Evolutionary conservation across 805 yeast genomes (phyloP), one percentile per base, ranked within the genome.

Genomic region (Myxozyma udenii): DNA sequence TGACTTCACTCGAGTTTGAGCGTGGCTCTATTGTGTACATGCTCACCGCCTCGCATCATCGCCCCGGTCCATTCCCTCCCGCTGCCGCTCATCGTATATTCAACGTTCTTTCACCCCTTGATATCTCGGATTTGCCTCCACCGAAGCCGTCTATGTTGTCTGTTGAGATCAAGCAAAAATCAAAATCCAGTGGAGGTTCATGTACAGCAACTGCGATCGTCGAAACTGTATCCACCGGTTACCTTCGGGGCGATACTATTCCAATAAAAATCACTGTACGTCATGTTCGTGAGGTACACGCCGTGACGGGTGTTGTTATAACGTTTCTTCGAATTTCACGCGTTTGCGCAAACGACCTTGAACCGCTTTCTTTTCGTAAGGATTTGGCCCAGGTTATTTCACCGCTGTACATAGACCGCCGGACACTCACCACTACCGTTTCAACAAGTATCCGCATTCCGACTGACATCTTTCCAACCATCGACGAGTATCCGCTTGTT

Each of bases 381-480:
- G 97, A 89, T 65, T 71, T 89, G 4, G 78, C 83, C 33, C 97
- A 89, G 68, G 76, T 79, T 32, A 78, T 87, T 1, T 75, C 84
- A 1, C 95, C 96, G 1, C 69, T 89, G 11, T 84, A 80, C 57
- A 79, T 87, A n/a, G 90, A 87, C 64, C 87, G 90, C 0, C 71
- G 64, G 12, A 76, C 84, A 0, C 71, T 80, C 36, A 68, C 74
- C 16, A 75, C 82, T 37, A 82, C 78, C 30, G 73, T 84, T 7
- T 78, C 78, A 28, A 79, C 90, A 0, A 77, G 79, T 37, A 68
- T 89, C 19, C 74, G 82, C 55, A 82, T 89, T 0, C 96, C 97
- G 0, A 79, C 85, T 0, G 96, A 89, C 61, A 82, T 86, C 0
- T 87, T 89, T 64, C 95, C 96, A 0, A 86, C 95, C 0, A 85